phyloP scores from a whole-genome alignment of 352 stramenopile genomes.

The Lagenidium sp. region DNA sequence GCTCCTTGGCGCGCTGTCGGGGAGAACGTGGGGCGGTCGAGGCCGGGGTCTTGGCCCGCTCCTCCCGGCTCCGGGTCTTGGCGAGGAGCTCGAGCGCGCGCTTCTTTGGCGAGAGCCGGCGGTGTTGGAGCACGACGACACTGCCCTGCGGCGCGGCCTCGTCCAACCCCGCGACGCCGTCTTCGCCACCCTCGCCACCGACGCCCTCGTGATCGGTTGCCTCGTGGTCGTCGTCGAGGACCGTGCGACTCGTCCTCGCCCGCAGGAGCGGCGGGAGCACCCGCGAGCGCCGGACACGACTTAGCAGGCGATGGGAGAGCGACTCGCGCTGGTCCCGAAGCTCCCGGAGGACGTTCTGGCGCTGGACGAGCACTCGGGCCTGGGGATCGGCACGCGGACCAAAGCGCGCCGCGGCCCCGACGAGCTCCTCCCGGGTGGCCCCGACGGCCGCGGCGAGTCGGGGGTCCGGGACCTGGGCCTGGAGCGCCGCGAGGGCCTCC shows the following conservation, averaged over 20 bases:
- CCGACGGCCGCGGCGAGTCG: neutral
- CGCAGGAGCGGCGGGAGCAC: conserved; percentile 37
- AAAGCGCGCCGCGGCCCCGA: conserved; percentile 50
- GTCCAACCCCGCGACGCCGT: neutral
- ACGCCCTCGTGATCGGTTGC: neutral
- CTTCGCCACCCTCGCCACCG: no score
- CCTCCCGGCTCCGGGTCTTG: conserved; percentile 56
- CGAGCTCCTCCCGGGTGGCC: conserved; percentile 23
- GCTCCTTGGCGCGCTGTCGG: neutral
- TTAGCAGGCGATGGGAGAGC: conserved; percentile 58
- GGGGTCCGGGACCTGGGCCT: neutral
- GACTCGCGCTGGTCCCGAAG: conserved; percentile 63
- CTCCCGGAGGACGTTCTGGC: conserved; percentile 64
- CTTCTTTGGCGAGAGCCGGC: conserved; percentile 60
- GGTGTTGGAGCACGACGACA: conserved; percentile 56
- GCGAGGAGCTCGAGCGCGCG: conserved; percentile 45
- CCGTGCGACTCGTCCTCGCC: conserved; percentile 2
- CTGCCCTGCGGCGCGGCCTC: conserved; percentile 24
- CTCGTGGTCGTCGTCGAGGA: neutral
- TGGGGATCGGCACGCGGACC: conserved; percentile 39
- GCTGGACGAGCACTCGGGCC: conserved; percentile 48
- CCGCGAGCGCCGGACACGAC: conserved; percentile 41
- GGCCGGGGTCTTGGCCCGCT: neutral
- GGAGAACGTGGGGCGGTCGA: neutral
- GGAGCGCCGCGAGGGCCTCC: neutral